Evolutionary conservation across 2,329 filamentous ascomycete species (phyloP), one percentile per base, ranked within the genome.

Genomic region (Plectosphaerella sp.): DNA sequence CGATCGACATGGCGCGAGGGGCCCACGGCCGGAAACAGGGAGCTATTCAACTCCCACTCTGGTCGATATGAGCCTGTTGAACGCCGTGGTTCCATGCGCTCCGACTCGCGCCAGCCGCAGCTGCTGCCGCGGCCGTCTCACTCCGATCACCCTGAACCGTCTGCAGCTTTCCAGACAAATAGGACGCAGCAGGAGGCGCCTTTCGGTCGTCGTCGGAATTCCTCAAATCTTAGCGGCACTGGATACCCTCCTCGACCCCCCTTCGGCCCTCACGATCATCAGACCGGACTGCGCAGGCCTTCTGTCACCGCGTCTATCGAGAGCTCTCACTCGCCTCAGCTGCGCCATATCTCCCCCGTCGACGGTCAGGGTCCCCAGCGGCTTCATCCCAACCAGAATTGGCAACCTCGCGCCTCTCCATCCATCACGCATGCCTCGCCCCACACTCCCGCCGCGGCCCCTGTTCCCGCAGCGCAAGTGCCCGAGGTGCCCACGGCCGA

Each of bases 41-140:
- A 97, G 67, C 76, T 97, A 0, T 97, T 86, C 72, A 97, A 97
- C 66, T 96, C 93, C n/a, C 88, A 95, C 51, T 96, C 91, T 50
- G 93, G 93, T 16, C 87, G 91, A 48, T 96, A 96, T 61, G 93
- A 97, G 65, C 91, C 92, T 15, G 93, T 92, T 4, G 76, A 96
- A 56, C 86, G 91, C 37, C 84, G 90, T 58, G 83, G 82, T 16
- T 84, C 87, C 28, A 73, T 82, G 57, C 83, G 88, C 49, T 81
- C 84, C 51, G 89, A 94, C 50, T 71, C 76, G 51, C 78, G 82
- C 55, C 87, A 93, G 58, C 88, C 90, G 22, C 81, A 91, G 14
- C 72, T 97, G 9, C 72, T 97, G 45, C 92, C 97, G 65, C 79
- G 93, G 46, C 82, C 87, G 18, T 72, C 77, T 4, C 80, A 82